Evolutionary conservation across 805 yeast genomes (phyloP).

Genomic region (Lipomyces spencermartinsiae): DNA sequence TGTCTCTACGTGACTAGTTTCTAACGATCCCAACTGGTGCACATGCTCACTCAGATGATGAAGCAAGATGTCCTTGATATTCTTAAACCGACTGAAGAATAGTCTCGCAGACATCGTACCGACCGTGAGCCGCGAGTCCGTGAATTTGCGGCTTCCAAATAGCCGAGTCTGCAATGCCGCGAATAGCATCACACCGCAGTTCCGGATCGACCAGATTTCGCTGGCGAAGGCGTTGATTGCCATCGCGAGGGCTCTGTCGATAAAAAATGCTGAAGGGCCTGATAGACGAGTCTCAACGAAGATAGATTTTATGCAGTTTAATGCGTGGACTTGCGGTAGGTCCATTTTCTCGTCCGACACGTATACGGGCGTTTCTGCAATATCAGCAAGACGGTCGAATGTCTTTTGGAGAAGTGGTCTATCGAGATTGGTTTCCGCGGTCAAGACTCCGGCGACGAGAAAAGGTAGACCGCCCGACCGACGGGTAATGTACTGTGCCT

Average conservation of each 20-base stretch:
- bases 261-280: constrained; percentile 55
- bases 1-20: constrained; percentile 56
- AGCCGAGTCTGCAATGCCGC: constrained; percentile 80
- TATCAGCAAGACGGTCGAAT: constrained; percentile 56
- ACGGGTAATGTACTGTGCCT: constrained; percentile 76
- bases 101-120: constrained; percentile 59
- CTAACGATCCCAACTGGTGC: constrained; percentile 34
- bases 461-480: constrained; percentile 93
- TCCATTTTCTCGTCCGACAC: constrained; percentile 64
- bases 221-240: constrained; percentile 70
- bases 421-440: constrained; percentile 52
- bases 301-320: constrained; percentile 79
- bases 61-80: constrained; percentile 58
- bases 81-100: constrained; percentile 71
- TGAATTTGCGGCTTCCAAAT: constrained; percentile 64
- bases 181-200: constrained; percentile 92
- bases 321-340: constrained; percentile 92
- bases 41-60: constrained; percentile 41
- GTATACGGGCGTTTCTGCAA: constrained; percentile 60
- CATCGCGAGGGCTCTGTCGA: constrained; percentile 64
- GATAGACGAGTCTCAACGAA: constrained; percentile 75
- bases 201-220: constrained; percentile 82
- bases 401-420: constrained; percentile 55
- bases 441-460: constrained; percentile 74
- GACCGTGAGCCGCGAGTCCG: constrained; percentile 41